Conservation (phyloP, 805 yeast genomes). For the Groenewaldozyma salmanticensis region DNA sequence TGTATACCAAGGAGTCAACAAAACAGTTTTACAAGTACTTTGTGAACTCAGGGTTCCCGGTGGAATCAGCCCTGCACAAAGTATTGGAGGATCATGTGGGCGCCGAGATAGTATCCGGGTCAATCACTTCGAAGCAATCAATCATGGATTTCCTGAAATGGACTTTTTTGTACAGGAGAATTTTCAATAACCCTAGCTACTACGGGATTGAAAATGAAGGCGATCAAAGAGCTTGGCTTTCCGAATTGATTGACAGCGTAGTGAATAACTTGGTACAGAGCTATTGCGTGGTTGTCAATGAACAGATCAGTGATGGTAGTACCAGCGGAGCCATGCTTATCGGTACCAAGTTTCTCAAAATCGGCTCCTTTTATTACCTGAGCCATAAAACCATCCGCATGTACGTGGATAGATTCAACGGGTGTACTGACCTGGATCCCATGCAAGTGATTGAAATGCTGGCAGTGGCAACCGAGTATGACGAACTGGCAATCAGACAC, state of each 20-base stretch:
- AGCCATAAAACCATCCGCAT: slow-evolving; percentile 82
- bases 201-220: slow-evolving; percentile 63
- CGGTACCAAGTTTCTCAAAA: slow-evolving; percentile 74
- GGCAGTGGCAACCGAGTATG: slow-evolving; percentile 67
- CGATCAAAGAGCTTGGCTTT: slow-evolving; percentile 37
- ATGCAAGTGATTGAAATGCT: slow-evolving; percentile 54
- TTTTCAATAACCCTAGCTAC: slow-evolving; percentile 68
- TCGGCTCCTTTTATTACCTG: slow-evolving; percentile 85
- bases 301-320: too few species aligned
- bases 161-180: slow-evolving; percentile 66
- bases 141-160: slow-evolving; percentile 69
- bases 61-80: slow-evolving; percentile 68
- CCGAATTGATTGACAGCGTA: slow-evolving; percentile 52
- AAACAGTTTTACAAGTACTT: slow-evolving; percentile 71
- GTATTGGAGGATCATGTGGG: slow-evolving; percentile 73
- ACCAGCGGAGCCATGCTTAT: slow-evolving; percentile 28
- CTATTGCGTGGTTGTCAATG: slow-evolving; percentile 44
- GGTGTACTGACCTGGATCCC: slow-evolving; percentile 33
- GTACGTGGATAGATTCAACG: slow-evolving; percentile 43
- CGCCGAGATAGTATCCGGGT: slow-evolving; percentile 67
- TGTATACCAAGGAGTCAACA: slow-evolving; percentile 65
- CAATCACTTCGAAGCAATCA: slow-evolving; percentile 52
- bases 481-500: slow-evolving; percentile 82
- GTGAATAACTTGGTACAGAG: slow-evolving; percentile 62
- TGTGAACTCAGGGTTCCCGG: slow-evolving; percentile 72